A percentile compares a stretch with the other conserved stretches of the same genome.
phyloP scores from a whole-genome alignment of 163 green algal species.

The Volvox carteri region DNA sequence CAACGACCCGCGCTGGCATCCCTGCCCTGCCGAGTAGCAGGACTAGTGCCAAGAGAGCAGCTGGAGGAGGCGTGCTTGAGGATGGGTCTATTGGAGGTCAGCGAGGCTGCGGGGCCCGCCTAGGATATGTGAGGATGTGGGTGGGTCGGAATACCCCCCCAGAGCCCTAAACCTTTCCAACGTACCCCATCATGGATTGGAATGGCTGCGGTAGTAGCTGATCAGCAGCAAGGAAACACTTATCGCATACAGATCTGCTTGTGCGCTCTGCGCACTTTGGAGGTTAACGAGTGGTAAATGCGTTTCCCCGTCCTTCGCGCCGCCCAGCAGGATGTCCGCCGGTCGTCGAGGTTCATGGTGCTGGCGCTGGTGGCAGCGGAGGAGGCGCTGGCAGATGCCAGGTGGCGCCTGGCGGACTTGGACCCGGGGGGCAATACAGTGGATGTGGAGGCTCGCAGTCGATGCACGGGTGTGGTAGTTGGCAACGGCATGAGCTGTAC shows the following conservation, averaged over 20 bases:
- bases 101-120: background rate
- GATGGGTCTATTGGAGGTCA: slow-evolving; percentile 28
- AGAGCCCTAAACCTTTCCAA: too few relatives aligned
- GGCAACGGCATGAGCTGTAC: slow-evolving; percentile 93
- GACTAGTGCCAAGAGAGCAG: slow-evolving; percentile 63
- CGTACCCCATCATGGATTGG: too few relatives aligned
- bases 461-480: slow-evolving; percentile 86
- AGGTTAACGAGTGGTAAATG: too few relatives aligned
- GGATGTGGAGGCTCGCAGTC: slow-evolving; percentile 14
- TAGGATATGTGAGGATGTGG: too few relatives aligned
- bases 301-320: too few relatives aligned
- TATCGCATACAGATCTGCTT: too few relatives aligned
- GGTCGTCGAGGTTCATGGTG: slow-evolving; percentile 74
- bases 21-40: slow-evolving; percentile 78
- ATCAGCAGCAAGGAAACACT: too few relatives aligned
- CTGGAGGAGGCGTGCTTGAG: slow-evolving; percentile 53
- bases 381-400: slow-evolving; percentile 78
- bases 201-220: too few relatives aligned
- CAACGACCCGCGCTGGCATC: slow-evolving; percentile 66
- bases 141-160: too few relatives aligned
- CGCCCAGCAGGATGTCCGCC: slow-evolving; percentile 63
- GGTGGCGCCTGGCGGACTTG: slow-evolving; percentile 60
- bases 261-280: too few relatives aligned
- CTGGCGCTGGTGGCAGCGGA: slow-evolving; percentile 81
- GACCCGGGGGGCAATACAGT: background rate